Conservation (phyloP, 768 basidiomycete genomes). For the Tremella fuciformis region DNA sequence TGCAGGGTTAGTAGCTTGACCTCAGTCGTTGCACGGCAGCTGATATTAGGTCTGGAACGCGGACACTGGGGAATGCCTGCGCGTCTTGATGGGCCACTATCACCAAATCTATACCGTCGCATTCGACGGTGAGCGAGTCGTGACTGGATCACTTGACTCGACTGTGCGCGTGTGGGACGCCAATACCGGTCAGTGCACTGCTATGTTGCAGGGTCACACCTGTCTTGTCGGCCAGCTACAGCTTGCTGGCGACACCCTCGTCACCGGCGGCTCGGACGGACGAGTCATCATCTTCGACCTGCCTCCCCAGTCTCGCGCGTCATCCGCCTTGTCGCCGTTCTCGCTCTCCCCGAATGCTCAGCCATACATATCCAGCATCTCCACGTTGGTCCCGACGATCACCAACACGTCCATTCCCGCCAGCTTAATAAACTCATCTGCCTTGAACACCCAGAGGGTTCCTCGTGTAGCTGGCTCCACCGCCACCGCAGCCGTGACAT, state of each 20-base stretch:
- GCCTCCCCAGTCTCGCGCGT: no score
- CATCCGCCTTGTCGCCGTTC: no score
- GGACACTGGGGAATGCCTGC: slow-evolving; percentile 81
- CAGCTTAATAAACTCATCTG: no score
- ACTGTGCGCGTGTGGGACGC: slow-evolving; percentile 89
- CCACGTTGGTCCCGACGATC: no score
- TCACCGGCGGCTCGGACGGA: slow-evolving; percentile 85
- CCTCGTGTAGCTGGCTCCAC: slow-evolving; percentile 17
- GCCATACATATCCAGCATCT: no score
- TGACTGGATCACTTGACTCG: slow-evolving; percentile 88
- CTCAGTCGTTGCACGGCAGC: neutral
- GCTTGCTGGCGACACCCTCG: slow-evolving; percentile 63
- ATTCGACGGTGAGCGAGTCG: slow-evolving; percentile 77
- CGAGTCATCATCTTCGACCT: slow-evolving; percentile 72
- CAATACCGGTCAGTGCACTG: slow-evolving; percentile 79
- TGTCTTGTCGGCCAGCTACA: slow-evolving; percentile 89
- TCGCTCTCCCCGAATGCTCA: no score
- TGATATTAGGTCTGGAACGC: slow-evolving; percentile 74
- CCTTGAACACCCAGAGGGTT: no score
- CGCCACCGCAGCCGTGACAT: slow-evolving; percentile 25
- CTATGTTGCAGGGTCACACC: slow-evolving; percentile 84
- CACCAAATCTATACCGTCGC: slow-evolving; percentile 89
- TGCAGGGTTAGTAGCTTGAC: slow-evolving; percentile 63
- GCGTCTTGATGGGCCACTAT: slow-evolving; percentile 75
- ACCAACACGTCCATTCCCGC: no score